Conservation (phyloP, 225 moss, liverwort and hornwort genomes). For the Polytrichum commune region DNA sequence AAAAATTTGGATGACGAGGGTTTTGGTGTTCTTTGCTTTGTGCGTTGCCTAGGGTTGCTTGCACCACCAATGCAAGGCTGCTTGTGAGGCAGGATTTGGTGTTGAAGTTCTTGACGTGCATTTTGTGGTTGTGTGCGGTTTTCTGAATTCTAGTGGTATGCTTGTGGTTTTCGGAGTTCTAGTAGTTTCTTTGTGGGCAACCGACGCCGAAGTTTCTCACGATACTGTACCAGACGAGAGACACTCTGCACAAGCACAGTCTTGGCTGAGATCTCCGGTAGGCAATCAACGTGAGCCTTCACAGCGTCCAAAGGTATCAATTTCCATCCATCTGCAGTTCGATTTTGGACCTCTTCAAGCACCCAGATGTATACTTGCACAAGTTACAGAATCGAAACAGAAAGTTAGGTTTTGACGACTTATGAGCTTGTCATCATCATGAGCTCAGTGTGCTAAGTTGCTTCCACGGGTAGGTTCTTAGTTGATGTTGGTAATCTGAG, state of each 20-base stretch:
- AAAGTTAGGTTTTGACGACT: not conserved
- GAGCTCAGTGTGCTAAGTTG: not conserved
- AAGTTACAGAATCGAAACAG: not conserved
- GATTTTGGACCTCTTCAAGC: conserved; percentile 31
- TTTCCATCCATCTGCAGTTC: conserved; percentile 45
- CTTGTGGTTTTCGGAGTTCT: not conserved
- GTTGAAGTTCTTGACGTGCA: conserved; percentile 2
- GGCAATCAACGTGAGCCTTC: conserved; percentile 11
- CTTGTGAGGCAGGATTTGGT: conserved; percentile 1
- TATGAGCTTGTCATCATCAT: no score
- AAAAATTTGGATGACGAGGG: no score
- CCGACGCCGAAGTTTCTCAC: conserved; percentile 8
- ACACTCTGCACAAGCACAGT: conserved; percentile 18
- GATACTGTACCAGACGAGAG: conserved; percentile 16
- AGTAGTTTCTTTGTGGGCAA: not conserved
- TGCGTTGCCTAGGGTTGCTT: not conserved
- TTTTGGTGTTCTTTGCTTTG: no score
- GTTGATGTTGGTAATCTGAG: no score
- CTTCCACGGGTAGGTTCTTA: no score
- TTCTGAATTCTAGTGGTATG: not conserved
- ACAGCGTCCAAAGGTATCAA: conserved; percentile 36
- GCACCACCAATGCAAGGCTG: not conserved
- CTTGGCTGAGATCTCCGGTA: conserved; percentile 15
- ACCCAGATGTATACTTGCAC: conserved; percentile 25
- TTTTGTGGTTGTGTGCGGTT: not conserved